phyloP scores from a whole-genome alignment of 2,329 filamentous ascomycete genomes.

The Helminthosporium solani region DNA sequence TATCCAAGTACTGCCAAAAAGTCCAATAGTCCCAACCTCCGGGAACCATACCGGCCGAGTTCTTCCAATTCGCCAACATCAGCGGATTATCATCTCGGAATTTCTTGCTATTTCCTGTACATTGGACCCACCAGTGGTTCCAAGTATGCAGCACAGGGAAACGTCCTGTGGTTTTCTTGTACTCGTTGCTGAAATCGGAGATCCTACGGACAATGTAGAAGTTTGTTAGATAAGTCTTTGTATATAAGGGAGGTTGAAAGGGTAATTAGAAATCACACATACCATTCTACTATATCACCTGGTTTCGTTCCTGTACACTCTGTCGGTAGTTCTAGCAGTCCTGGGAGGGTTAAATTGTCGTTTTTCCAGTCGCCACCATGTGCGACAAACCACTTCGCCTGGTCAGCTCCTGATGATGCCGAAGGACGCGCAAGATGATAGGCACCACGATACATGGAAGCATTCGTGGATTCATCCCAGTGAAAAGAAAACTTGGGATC shows the following conservation, averaged over 20 bases:
- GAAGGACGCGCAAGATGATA: constrained; percentile 58
- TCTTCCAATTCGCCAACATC: constrained; percentile 50
- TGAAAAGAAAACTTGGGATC: constrained; percentile 48
- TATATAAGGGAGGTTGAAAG: no score
- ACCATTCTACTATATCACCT: constrained; percentile 52
- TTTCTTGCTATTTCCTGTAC: constrained; percentile 52
- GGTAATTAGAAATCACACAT: no score
- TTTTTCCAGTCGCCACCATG: constrained; percentile 57
- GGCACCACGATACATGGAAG: constrained; percentile 56
- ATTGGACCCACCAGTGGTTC: constrained; percentile 56
- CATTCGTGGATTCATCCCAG: constrained; percentile 53
- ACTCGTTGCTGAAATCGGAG: constrained; percentile 54
- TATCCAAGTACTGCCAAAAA: constrained; percentile 57
- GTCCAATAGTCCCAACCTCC: constrained; percentile 56
- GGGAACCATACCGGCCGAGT: constrained; percentile 48
- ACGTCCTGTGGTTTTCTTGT: constrained; percentile 48
- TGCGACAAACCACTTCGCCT: constrained; percentile 55
- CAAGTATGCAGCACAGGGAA: constrained; percentile 58
- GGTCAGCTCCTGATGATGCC: constrained; percentile 46
- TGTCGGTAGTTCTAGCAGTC: constrained; percentile 52
- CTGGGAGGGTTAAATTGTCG: constrained; percentile 57
- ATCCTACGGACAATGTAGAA: constrained; percentile 42
- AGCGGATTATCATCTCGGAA: constrained; percentile 52
- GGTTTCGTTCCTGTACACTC: constrained; percentile 9
- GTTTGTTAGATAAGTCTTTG: no score